These are phyloP conservation scores for Fusarium camptoceras DNA, from an alignment of 2,329 filamentous ascomycete species.

Conservation along the genomic window DNA sequence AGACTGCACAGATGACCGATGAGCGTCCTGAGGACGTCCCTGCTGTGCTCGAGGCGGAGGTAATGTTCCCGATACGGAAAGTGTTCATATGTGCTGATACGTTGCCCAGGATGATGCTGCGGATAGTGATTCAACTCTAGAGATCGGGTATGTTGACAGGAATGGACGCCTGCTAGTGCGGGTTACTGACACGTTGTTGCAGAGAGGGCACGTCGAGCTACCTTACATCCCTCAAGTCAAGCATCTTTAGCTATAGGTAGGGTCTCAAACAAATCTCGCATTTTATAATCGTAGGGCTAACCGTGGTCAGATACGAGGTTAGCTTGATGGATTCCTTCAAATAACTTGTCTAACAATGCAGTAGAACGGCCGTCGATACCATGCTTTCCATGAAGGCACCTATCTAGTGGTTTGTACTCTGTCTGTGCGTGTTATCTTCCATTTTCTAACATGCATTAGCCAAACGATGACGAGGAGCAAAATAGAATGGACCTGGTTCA, in stretches of 20 bases:
- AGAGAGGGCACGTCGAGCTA: slow-evolving; percentile 20
- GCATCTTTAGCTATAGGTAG: slow-evolving; percentile 30
- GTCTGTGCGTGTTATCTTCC: not conserved
- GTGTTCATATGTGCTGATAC: not conserved
- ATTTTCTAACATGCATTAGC: not conserved
- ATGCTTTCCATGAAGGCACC: slow-evolving; percentile 34
- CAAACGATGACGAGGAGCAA: slow-evolving; percentile 35
- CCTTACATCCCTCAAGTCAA: slow-evolving; percentile 27
- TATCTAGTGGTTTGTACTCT: slow-evolving; percentile 9
- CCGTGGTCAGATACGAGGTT: slow-evolving; percentile 19
- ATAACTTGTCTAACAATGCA: not conserved
- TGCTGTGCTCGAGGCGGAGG: slow-evolving; percentile 1
- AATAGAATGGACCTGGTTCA: slow-evolving; percentile 33
- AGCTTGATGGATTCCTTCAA: fast-evolving
- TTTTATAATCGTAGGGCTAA: not conserved
- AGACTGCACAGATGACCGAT: not conserved
- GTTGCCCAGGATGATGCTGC: not conserved
- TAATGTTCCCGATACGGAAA: not conserved
- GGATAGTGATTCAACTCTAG: slow-evolving; percentile 9
- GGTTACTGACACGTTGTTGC: not conserved
- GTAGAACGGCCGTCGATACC: slow-evolving; percentile 35
- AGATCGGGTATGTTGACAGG: not conserved
- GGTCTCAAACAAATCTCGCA: fast-evolving
- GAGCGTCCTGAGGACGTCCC: not conserved
- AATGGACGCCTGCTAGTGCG: fast-evolving